A percentile compares a stretch with the other conserved stretches of the same genome.
These are phyloP conservation scores for Nannizziopsis arthrosporioides DNA, from an alignment of 2,329 filamentous ascomycete genomes.

Conservation along the genomic window DNA sequence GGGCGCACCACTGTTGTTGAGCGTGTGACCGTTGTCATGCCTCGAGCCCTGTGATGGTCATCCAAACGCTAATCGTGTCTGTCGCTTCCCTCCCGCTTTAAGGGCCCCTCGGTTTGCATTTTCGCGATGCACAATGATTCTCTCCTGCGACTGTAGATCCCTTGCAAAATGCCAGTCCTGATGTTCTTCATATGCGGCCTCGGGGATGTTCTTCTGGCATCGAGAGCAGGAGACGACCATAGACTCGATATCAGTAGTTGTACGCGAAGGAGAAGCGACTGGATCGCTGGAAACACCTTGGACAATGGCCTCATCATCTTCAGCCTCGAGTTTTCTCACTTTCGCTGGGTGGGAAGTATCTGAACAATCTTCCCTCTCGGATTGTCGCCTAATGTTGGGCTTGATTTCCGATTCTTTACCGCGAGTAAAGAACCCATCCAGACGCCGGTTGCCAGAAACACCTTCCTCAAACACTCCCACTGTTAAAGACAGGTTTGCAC, in stretches of 20 bases:
- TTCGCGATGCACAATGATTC: neutral
- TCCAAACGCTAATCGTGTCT: conserved; percentile 15
- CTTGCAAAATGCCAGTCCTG: conserved; percentile 91
- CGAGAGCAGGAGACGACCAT: conserved; percentile 46
- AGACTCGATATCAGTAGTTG: neutral
- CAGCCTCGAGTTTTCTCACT: neutral
- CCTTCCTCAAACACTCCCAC: conserved; percentile 91
- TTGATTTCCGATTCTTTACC: conserved; percentile 35
- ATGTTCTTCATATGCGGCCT: conserved; percentile 58
- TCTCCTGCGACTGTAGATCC: conserved; percentile 43
- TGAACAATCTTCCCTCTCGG: neutral
- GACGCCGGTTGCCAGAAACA: conserved; percentile 69
- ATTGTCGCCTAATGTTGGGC: neutral
- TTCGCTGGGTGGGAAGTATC: neutral
- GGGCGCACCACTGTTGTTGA: neutral
- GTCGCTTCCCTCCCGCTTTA: conserved; percentile 12
- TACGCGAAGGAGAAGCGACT: too few relatives aligned
- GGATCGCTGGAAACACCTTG: too few relatives aligned
- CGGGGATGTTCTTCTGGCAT: conserved; percentile 52
- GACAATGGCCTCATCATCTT: neutral
- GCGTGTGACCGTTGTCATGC: neutral
- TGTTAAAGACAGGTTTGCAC: conserved; percentile 75
- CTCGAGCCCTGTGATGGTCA: neutral
- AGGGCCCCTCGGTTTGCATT: neutral
- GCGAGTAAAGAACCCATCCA: conserved; percentile 70